phyloP scores from a whole-genome alignment of 495 filamentous ascomycete species.

The Neurospora hispaniola region DNA sequence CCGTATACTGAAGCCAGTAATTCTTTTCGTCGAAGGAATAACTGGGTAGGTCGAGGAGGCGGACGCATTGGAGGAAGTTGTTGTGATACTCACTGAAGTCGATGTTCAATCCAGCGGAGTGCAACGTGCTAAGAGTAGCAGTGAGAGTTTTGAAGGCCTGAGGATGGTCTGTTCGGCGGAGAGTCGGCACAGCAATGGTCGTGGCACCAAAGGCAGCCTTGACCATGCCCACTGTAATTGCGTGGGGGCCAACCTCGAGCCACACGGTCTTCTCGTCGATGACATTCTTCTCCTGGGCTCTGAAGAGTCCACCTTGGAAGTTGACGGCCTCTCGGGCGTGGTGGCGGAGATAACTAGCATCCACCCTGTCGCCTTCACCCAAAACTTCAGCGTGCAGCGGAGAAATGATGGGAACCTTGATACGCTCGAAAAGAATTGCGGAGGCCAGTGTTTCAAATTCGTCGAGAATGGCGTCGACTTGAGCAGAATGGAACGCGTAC shows the following conservation, averaged over 20 bases:
- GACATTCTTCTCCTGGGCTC: conserved; percentile 36
- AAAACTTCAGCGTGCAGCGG: conserved; percentile 50
- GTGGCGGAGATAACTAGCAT: conserved; percentile 49
- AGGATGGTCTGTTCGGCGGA: conserved; percentile 34
- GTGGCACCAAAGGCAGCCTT: conserved; percentile 51
- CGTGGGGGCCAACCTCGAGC: conserved; percentile 62
- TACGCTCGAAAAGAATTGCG: conserved; percentile 47
- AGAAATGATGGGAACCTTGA: conserved; percentile 61
- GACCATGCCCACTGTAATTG: conserved; percentile 59
- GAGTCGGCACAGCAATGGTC: conserved; percentile 46
- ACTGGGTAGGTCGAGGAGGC: conserved; percentile 56
- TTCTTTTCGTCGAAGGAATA: conserved; percentile 75
- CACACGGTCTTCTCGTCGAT: conserved; percentile 47
- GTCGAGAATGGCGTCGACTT: conserved; percentile 66
- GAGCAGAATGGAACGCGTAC: conserved; percentile 73
- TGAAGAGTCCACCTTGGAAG: conserved; percentile 53
- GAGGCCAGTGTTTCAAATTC: conserved; percentile 50
- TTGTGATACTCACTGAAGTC: conserved; percentile 73
- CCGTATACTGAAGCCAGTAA: conserved; percentile 71
- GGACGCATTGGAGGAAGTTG: conserved; percentile 50
- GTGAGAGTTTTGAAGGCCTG: conserved; percentile 56
- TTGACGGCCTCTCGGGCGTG: conserved; percentile 67
- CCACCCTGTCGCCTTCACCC: conserved; percentile 45
- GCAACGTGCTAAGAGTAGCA: conserved; percentile 47
- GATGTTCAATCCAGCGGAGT: conserved; percentile 54